Evolutionary conservation across 345 rosid species (phyloP).

Genomic region (Gynandropsis gynandra): DNA sequence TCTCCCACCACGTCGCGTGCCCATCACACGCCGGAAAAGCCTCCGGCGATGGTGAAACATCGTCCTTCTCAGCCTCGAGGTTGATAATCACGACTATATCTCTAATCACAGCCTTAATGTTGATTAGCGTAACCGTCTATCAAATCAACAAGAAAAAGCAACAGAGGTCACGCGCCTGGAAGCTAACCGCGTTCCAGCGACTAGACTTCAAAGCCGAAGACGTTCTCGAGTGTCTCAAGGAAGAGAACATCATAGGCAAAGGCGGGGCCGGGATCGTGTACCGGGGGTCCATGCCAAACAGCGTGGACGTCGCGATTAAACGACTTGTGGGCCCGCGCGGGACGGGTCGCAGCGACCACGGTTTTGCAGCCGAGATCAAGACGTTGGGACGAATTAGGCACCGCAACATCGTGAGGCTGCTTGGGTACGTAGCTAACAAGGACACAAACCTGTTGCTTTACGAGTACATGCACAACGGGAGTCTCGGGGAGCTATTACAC

Average conservation of each 20-base stretch:
- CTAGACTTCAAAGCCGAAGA: slow-evolving; percentile 75
- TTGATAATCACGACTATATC: slow-evolving; percentile 38
- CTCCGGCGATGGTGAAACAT: slow-evolving; percentile 24
- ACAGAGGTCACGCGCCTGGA: slow-evolving; percentile 54
- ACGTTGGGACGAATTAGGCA: slow-evolving; percentile 80
- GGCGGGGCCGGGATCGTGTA: slow-evolving; percentile 92
- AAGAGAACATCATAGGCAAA: slow-evolving; percentile 89
- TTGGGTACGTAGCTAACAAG: slow-evolving; percentile 77
- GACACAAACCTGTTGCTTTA: slow-evolving; percentile 74
- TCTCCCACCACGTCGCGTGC: slow-evolving; percentile 39
- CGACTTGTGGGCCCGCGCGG: slow-evolving; percentile 62
- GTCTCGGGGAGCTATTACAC: slow-evolving; percentile 80
- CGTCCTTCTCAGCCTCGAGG: slow-evolving; percentile 34
- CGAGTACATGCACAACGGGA: slow-evolving; percentile 89
- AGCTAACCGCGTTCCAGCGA: slow-evolving; percentile 71
- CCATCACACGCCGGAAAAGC: slow-evolving; percentile 18
- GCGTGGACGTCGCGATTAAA: slow-evolving; percentile 70
- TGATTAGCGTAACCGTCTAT: slow-evolving; percentile 38
- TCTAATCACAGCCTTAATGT: slow-evolving; percentile 34
- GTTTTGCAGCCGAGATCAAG: slow-evolving; percentile 89
- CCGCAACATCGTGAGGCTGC: slow-evolving; percentile 69
- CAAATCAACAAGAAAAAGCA: slow-evolving; percentile 39
- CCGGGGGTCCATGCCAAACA: slow-evolving; percentile 71
- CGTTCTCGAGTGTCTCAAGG: slow-evolving; percentile 69
- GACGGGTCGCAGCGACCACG: slow-evolving; percentile 57